Evolutionary conservation across 1,139 yeast genomes (phyloP), one percentile per base, ranked within the genome.

Genomic region (Meyerozyma elateridarum): DNA sequence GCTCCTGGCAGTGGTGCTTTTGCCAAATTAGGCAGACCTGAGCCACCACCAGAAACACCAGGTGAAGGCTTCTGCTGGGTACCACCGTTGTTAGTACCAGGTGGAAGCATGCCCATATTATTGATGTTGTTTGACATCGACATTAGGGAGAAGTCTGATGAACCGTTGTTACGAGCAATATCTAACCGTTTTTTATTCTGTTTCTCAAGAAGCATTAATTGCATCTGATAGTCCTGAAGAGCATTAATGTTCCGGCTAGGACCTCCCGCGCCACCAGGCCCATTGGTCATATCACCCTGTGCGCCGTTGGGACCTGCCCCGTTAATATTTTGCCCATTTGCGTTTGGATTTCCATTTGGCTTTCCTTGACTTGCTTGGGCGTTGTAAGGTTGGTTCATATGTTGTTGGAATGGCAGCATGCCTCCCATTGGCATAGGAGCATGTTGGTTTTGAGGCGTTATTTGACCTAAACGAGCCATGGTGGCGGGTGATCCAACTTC

Each of bases 191-290:
- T 76, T 52, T 79, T 79, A 52, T 81, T 81, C 49, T 80, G 88
- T 42, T 76, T 76, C 42, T 83, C 91, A 38, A 83, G 58, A 28
- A 79, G 54, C 76, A 82, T 73, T 42, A 83, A 59, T 54, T 83
- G 91, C 70, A 75, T 74, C 53, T 83, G 91, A 52, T 83, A 83
- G 51, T 82, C 89, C 41, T 79, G 83, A 30, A 82, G 59, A 2
- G 74, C 73, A 45, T 65, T 65, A 45, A 56, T 53, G 43, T 64
- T 66, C 32, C 61, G 50, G 31, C 41, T 47, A 4, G 45, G 39
- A 13, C 14, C 30, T n/a, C n/a, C n/a, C 14, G 9, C 25, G 13
- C 4, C 11, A 18, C 9, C 8, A 6, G 18, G 18, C 18, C 27
- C 27, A 13, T 24, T 24, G 8, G 19, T 17, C 12, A 24, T 24